phyloP scores from a whole-genome alignment of 140 eudicot genomes.

The Flaveria floridana region DNA sequence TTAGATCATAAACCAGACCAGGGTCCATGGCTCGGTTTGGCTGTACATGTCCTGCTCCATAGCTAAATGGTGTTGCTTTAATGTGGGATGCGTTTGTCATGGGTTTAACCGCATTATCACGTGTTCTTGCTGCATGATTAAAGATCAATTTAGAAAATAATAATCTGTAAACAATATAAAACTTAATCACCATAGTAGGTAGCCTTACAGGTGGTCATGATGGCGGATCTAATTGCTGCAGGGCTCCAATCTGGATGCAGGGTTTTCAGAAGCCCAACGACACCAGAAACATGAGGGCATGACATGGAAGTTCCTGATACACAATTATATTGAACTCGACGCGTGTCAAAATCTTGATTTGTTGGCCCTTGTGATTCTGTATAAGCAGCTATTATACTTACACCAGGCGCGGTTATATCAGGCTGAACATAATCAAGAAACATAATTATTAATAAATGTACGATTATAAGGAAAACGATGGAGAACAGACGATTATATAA shows the following conservation, averaged over 20 bases:
- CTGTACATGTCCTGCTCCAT: conserved; percentile 84
- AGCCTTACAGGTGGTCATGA: conserved; percentile 72
- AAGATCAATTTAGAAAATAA: background rate
- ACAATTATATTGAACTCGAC: conserved; percentile 56
- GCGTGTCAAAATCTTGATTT: conserved; percentile 61
- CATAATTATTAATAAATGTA: conserved; percentile 1
- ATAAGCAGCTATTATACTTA: conserved; percentile 82
- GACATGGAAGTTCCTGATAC: conserved; percentile 94
- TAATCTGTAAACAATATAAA: background rate
- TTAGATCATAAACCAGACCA: conserved; percentile 77
- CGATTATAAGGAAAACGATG: background rate
- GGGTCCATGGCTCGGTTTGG: conserved; percentile 97
- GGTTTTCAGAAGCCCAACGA: conserved; percentile 78
- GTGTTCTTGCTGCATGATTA: conserved; percentile 57
- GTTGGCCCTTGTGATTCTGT: conserved; percentile 86
- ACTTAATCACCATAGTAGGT: background rate
- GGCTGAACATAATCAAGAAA: conserved; percentile 48
- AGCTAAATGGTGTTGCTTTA: conserved; percentile 69
- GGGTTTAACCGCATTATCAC: conserved; percentile 59
- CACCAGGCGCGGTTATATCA: conserved; percentile 94
- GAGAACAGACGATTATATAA: background rate
- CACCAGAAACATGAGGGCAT: conserved; percentile 84
- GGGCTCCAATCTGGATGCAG: conserved; percentile 91
- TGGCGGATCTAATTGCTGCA: conserved; percentile 82
- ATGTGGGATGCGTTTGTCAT: conserved; percentile 59